A percentile compares a stretch with the other conserved stretches of the same genome.
Conservation (phyloP, 768 basidiomycete genomes). For the Agrocybe pediades region DNA sequence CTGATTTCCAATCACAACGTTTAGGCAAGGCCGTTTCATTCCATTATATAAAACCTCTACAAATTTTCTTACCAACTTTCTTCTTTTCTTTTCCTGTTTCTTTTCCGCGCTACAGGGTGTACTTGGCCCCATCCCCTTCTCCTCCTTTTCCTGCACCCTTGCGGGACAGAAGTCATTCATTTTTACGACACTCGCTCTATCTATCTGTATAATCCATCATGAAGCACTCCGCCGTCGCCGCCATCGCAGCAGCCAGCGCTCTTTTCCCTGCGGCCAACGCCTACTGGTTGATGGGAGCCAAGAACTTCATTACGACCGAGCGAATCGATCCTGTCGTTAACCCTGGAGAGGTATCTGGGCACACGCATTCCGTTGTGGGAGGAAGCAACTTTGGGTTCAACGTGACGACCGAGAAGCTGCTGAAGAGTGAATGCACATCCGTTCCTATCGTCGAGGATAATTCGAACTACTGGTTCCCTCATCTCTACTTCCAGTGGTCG, state of each 20-base stretch:
- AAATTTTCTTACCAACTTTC: neutral
- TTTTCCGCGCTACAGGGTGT: slow-evolving; percentile 18
- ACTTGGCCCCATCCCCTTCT: slow-evolving; percentile 4
- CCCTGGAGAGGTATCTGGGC: slow-evolving; percentile 45
- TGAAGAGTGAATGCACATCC: slow-evolving; percentile 51
- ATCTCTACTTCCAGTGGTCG: slow-evolving; percentile 51
- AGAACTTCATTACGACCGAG: slow-evolving; percentile 46
- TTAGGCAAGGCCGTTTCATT: too few relatives aligned
- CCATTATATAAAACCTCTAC: too few relatives aligned
- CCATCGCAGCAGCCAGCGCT: slow-evolving; percentile 25
- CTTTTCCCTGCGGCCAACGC: slow-evolving; percentile 30
- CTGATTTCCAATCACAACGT: neutral
- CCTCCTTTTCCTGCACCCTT: neutral
- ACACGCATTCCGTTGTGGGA: slow-evolving; percentile 53
- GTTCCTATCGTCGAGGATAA: slow-evolving; percentile 55
- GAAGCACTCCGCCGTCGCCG: slow-evolving; percentile 31
- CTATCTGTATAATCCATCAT: slow-evolving; percentile 22
- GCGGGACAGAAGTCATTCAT: neutral
- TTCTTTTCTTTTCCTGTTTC: slow-evolving; percentile 9
- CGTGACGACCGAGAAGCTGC: slow-evolving; percentile 40
- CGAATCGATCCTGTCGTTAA: slow-evolving; percentile 52
- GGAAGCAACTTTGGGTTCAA: slow-evolving; percentile 52
- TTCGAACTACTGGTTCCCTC: slow-evolving; percentile 54
- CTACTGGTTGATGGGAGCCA: slow-evolving; percentile 48
- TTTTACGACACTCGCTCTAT: neutral